Evolutionary conservation across 768 basidiomycete genomes (phyloP).

Genomic region (Boletus sensibilis): DNA sequence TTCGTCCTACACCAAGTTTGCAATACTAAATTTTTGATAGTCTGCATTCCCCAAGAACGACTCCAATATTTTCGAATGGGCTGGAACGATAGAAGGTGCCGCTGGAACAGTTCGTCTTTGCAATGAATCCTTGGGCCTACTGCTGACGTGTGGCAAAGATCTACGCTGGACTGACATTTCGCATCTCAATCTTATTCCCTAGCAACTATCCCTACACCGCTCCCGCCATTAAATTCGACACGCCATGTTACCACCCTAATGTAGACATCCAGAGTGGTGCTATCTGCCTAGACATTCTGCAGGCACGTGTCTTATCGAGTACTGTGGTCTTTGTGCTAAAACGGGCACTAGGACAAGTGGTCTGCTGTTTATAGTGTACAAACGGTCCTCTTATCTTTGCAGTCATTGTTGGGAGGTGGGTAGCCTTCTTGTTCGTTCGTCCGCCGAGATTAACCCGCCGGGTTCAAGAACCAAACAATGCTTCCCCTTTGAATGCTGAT

Average conservation of each 20-base stretch:
- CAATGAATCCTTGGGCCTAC: neutral
- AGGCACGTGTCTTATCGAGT: conserved; percentile 43
- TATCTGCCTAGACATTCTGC: conserved; percentile 86
- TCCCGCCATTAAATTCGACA: conserved; percentile 83
- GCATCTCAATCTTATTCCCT: conserved; percentile 82
- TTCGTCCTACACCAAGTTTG: neutral
- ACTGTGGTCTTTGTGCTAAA: conserved; percentile 5
- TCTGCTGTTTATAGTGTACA: conserved; percentile 91
- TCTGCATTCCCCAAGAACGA: conserved; percentile 90
- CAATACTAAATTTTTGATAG: conserved; percentile 37
- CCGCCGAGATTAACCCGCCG: neutral
- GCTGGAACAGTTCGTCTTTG: conserved; percentile 51
- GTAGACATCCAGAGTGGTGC: conserved; percentile 76
- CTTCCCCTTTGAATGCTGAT: conserved; percentile 85
- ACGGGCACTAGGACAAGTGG: conserved; percentile 73
- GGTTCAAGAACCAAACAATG: conserved; percentile 82
- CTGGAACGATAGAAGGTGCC: conserved; percentile 83
- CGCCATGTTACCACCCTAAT: conserved; percentile 90
- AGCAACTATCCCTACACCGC: conserved; percentile 86
- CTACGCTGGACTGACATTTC: conserved; percentile 77
- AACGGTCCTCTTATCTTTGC: conserved; percentile 83
- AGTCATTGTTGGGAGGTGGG: conserved; percentile 84
- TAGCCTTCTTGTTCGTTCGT: conserved; percentile 2
- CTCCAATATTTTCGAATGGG: conserved; percentile 86
- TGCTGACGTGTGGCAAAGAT: conserved; percentile 44